Evolutionary conservation across 345 rosid species (phyloP), one percentile per base, ranked within the genome.

Genomic region (Euphorbia lathyris): DNA sequence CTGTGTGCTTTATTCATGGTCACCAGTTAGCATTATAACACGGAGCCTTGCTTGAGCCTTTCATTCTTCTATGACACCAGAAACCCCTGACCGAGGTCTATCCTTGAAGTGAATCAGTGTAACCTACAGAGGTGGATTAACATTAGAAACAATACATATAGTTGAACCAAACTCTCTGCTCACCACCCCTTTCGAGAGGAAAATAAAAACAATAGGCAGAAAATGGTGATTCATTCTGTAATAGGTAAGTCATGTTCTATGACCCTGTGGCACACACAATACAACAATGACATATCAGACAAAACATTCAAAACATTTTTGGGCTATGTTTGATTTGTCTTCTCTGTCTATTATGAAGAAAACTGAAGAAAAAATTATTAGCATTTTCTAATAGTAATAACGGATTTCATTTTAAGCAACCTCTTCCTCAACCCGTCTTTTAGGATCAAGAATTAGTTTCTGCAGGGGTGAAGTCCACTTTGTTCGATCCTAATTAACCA

Each of bases 71-170:
- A 94, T 75, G 63, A 91, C 97, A 66, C 85, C 92, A 58, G 88
- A 76, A 67, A 88, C 96, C 47, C 96, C 97, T 40, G 84, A 81
- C 68, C 97, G 89, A 55, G 97, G 99, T 78, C 84, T 90, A 81
- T 95, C 97, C 85, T 91, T 97, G 0, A 95, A 93, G 80, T 95
- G 99, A 80, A 95, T 91, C 83, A 95, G 78, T 63, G 99, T 81
- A 77, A 95, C 90, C 96, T 94, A 70, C 72, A 57, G 27, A 66
- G 52, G 63, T 67, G 53, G 11, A 61, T 66, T 48, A 20, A 51
- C 25, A 20, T 51, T 45, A 13, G 23, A 48, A 73, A 45, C 71
- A 66, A 2, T 19, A 7, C 5, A 20, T 7, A 51, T 20, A 2
- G 56, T 20, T 20, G 23, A 20, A 63, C 30, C 19, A 11, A 30